These are phyloP conservation scores for Simplicillium aogashimaense DNA, from an alignment of 2,329 filamentous ascomycete genomes.

Conservation along the genomic window DNA sequence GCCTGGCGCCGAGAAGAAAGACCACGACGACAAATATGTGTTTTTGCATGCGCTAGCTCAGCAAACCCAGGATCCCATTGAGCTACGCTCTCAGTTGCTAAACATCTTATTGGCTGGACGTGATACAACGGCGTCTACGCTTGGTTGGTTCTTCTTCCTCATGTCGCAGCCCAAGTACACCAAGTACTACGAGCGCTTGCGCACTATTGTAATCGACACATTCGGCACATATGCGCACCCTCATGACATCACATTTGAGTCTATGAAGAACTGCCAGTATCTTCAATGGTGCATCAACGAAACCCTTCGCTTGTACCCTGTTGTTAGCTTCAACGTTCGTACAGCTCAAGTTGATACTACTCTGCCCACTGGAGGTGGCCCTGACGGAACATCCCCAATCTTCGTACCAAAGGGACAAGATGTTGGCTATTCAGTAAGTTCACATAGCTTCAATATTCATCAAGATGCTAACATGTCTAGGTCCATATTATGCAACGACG, in stretches of 20 bases:
- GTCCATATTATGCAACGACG: constrained; percentile 16
- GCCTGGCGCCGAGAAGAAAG: constrained; percentile 10
- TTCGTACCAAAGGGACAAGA: constrained; percentile 11
- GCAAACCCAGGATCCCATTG: not conserved
- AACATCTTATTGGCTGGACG: not conserved
- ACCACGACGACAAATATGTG: not conserved
- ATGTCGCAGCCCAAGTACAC: not conserved
- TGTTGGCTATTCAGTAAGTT: not conserved
- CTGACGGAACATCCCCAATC: constrained; percentile 17
- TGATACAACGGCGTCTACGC: not conserved
- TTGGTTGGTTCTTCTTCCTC: not conserved
- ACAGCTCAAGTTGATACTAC: constrained; percentile 16
- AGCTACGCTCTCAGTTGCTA: not conserved
- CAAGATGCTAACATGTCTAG: too few species aligned
- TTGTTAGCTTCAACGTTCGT: constrained; percentile 19
- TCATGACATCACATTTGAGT: constrained; percentile 3
- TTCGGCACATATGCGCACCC: not conserved
- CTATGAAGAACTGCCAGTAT: constrained; percentile 13
- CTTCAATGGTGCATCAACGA: constrained; percentile 12
- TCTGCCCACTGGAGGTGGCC: constrained; percentile 21
- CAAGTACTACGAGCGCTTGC: not conserved
- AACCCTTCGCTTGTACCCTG: constrained; percentile 19
- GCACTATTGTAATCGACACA: not conserved
- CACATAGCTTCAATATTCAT: too few species aligned
- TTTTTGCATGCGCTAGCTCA: not conserved